These are phyloP conservation scores for Ceratocystis alfenasii DNA, from an alignment of 2,329 filamentous ascomycete genomes.

Conservation along the genomic window DNA sequence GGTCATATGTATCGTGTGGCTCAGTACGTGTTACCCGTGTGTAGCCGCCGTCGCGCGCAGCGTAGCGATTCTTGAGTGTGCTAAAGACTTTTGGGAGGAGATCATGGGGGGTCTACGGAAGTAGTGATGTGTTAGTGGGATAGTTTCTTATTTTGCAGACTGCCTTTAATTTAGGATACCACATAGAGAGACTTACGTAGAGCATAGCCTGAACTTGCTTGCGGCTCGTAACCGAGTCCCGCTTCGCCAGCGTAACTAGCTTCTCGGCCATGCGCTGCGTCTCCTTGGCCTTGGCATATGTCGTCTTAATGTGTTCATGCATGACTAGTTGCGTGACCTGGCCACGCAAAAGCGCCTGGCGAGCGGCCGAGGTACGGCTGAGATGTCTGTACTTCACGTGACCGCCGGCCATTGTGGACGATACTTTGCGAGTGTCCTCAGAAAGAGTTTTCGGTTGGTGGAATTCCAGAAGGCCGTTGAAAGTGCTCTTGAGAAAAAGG, in stretches of 20 bases:
- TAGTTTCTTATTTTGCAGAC: no score
- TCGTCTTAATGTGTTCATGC: constrained; percentile 87
- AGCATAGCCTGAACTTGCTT: constrained; percentile 68
- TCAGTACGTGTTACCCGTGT: constrained; percentile 89
- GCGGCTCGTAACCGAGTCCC: constrained; percentile 71
- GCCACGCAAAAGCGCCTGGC: constrained; percentile 86
- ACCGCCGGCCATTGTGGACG: constrained; percentile 63
- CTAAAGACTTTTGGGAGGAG: constrained; percentile 81
- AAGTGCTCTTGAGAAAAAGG: no score
- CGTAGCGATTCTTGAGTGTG: constrained; percentile 67
- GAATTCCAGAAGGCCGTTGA: neutral
- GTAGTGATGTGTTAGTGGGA: no score
- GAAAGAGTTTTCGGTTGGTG: neutral
- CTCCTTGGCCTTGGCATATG: constrained; percentile 95
- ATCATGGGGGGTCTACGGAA: constrained; percentile 48
- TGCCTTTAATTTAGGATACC: no score
- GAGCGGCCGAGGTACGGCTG: constrained; percentile 71
- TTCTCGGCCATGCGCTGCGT: constrained; percentile 88
- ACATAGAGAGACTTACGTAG: constrained; percentile 49
- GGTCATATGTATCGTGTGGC: constrained; percentile 69
- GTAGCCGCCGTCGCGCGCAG: constrained; percentile 73
- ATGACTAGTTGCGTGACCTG: constrained; percentile 88
- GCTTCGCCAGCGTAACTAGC: constrained; percentile 86
- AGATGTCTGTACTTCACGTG: constrained; percentile 81
- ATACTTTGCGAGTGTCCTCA: neutral